Conservation (phyloP, 108 stramenopile genomes). For the Conticribra guillardii region DNA sequence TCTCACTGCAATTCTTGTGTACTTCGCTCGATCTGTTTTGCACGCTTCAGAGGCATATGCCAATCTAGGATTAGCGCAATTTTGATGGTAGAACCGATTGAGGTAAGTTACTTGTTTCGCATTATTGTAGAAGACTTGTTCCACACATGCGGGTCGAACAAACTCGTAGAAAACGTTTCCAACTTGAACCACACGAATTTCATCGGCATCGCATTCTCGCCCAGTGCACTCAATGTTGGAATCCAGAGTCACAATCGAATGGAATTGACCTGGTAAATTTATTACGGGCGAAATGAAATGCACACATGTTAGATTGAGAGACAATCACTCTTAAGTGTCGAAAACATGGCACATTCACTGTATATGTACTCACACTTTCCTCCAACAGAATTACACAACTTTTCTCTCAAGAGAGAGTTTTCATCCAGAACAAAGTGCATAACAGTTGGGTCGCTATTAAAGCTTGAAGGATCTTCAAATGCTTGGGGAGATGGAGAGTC, state of each 20-base stretch:
- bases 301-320: not conserved
- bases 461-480: conserved; percentile 34
- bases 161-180: conserved; percentile 65
- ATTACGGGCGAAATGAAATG: too few species aligned
- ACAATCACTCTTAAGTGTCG: too few species aligned
- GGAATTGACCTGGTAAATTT: too few species aligned
- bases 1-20: conserved; percentile 2
- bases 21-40: conserved; percentile 9
- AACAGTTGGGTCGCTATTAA: conserved; percentile 31
- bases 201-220: conserved; percentile 61
- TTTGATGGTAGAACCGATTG: conserved; percentile 4
- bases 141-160: conserved; percentile 61
- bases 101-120: conserved; percentile 50
- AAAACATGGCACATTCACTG: not conserved
- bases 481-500: conserved; percentile 34
- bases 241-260: conserved; percentile 44
- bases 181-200: conserved; percentile 58
- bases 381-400: conserved; percentile 43
- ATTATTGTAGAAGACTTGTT: conserved; percentile 60
- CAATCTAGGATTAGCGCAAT: not conserved
- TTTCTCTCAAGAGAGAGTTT: conserved; percentile 41
- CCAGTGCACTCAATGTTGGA: conserved; percentile 48
- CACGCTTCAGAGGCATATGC: conserved; percentile 36
- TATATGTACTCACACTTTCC: conserved; percentile 20
- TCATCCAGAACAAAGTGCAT: conserved; percentile 27